A percentile compares a stretch with the other conserved stretches of the same genome.
Conservation (phyloP, 1,284 basidiomycete genomes). For the Moesziomyces aphidis region DNA sequence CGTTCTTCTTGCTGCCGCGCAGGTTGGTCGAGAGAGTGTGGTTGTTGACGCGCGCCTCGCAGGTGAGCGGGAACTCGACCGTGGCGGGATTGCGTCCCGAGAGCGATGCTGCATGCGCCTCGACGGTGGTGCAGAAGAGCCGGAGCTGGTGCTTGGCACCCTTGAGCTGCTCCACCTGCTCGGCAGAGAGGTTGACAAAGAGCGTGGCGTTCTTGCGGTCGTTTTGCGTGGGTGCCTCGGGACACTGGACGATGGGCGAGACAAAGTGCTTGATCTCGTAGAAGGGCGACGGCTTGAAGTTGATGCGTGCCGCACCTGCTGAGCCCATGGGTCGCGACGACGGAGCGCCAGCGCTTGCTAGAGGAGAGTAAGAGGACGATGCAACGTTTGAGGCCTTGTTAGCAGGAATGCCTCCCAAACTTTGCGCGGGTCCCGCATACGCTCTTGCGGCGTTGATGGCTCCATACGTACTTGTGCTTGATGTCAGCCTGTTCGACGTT, state of each 20-base stretch:
- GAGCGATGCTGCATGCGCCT: constrained; percentile 51
- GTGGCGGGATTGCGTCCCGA: constrained; percentile 38
- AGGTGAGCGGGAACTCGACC: constrained; percentile 60
- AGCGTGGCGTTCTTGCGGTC: constrained; percentile 48
- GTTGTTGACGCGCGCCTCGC: constrained; percentile 61
- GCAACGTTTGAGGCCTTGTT: constrained; percentile 29
- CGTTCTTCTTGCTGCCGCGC: constrained; percentile 61
- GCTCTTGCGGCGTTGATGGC: constrained; percentile 19
- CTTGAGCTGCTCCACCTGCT: constrained; percentile 44
- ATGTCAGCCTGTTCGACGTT: not conserved
- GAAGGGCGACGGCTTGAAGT: constrained; percentile 60
- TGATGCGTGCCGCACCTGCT: constrained; percentile 29
- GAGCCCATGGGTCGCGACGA: constrained; percentile 15
- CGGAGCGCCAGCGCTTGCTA: constrained; percentile 10
- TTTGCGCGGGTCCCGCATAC: constrained; percentile 25
- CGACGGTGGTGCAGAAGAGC: constrained; percentile 58
- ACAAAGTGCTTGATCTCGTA: constrained; percentile 58
- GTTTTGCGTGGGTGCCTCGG: constrained; percentile 48
- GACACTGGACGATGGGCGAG: constrained; percentile 43
- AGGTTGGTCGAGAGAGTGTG: constrained; percentile 49
- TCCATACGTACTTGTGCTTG: constrained; percentile 42
- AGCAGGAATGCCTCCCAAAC: constrained; percentile 27
- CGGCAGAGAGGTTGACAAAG: constrained; percentile 37
- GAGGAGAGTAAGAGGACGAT: constrained; percentile 28
- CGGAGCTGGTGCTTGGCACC: constrained; percentile 39